phyloP scores from a whole-genome alignment of 495 filamentous ascomycete genomes.

The Hypoxylon fragiforme region DNA sequence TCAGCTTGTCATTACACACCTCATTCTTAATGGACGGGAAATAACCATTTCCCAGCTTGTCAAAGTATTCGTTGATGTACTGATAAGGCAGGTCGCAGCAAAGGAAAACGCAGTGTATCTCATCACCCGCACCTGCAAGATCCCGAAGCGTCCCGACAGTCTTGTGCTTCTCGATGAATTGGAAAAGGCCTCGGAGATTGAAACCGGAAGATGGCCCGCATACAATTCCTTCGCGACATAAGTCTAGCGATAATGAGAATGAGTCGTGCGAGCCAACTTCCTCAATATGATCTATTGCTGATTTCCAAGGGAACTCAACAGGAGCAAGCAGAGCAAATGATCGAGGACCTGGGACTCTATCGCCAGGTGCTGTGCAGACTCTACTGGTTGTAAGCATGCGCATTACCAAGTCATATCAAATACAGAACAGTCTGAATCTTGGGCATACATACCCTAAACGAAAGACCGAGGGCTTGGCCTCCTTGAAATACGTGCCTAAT shows the following conservation, averaged over 20 bases:
- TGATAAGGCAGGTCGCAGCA: slow-evolving; percentile 68
- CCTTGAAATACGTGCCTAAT: slow-evolving; percentile 57
- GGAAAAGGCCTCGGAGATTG: slow-evolving; percentile 57
- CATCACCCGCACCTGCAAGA: slow-evolving; percentile 49
- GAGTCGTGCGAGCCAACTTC: slow-evolving; percentile 58
- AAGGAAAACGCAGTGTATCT: slow-evolving; percentile 61
- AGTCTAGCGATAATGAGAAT: slow-evolving; percentile 55
- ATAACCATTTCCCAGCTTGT: slow-evolving; percentile 52
- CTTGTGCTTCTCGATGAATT: slow-evolving; percentile 55
- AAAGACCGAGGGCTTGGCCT: slow-evolving; percentile 54
- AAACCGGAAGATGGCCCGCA: slow-evolving; percentile 64
- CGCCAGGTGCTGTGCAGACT: slow-evolving; percentile 59
- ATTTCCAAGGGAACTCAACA: slow-evolving; percentile 61
- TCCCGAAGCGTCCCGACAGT: slow-evolving; percentile 46
- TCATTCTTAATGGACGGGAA: slow-evolving; percentile 62
- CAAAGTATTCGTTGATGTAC: slow-evolving; percentile 63
- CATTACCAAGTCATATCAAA: no score
- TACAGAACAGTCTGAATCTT: not conserved
- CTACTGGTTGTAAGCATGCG: slow-evolving; percentile 27
- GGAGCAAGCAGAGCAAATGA: slow-evolving; percentile 55
- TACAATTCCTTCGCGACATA: slow-evolving; percentile 62
- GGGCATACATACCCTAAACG: slow-evolving; percentile 42
- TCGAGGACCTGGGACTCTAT: slow-evolving; percentile 61
- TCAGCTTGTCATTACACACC: slow-evolving; percentile 36
- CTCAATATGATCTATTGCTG: slow-evolving; percentile 56